Conservation (phyloP, 208 protist species). For the Acanthamoeba castellanii region DNA sequence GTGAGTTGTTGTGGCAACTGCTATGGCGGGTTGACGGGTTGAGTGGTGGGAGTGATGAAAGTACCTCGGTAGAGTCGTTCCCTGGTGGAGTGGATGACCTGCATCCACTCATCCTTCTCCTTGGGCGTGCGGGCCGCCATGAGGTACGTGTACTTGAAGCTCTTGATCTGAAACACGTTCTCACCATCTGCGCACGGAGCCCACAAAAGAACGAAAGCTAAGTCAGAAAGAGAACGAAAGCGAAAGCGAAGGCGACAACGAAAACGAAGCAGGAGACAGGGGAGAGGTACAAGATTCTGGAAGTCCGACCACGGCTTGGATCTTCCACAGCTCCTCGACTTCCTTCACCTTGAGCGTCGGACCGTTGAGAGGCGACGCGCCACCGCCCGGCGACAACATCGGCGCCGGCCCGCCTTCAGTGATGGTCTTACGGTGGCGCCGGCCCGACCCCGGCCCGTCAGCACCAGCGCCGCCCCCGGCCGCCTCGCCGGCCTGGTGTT, state of each 20-base stretch:
- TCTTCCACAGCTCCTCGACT: constrained; percentile 62
- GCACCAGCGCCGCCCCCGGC: background rate
- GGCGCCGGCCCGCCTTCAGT: background rate
- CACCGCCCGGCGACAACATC: background rate
- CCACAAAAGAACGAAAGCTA: too few species aligned
- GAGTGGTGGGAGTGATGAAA: background rate
- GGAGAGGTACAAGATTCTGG: background rate
- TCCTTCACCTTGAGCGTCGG: constrained; percentile 39
- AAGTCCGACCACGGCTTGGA: constrained; percentile 20
- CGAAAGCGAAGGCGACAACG: background rate
- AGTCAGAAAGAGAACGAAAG: background rate
- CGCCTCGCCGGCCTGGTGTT: background rate
- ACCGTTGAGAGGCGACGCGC: background rate
- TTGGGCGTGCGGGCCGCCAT: constrained; percentile 3
- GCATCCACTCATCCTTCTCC: constrained; percentile 55
- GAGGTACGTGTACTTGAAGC: constrained; percentile 59
- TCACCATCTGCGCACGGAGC: background rate
- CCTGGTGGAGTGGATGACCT: constrained; percentile 54
- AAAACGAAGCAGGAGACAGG: background rate
- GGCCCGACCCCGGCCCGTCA: background rate
- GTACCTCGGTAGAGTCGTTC: constrained; percentile 45
- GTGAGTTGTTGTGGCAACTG: background rate
- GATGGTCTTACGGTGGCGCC: background rate
- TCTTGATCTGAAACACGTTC: constrained; percentile 61
- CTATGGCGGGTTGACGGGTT: too few species aligned